Base-by-base conservation (phyloP, 768 basidiomycete species). In the Aureoboletus auriporus region DNA sequence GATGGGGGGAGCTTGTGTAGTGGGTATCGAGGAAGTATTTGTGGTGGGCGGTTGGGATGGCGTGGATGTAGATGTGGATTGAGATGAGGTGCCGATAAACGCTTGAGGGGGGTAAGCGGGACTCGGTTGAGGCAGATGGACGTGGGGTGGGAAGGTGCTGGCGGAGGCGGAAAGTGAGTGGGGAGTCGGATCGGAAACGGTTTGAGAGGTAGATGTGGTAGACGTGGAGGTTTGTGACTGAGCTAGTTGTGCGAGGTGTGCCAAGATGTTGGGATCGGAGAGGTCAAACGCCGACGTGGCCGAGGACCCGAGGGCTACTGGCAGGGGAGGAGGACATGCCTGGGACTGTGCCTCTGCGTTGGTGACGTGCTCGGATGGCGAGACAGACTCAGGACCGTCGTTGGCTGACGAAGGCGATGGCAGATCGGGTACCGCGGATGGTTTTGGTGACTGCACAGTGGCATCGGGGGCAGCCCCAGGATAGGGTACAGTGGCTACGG, bases 211-310 rank as follows among this genome's bases (percentile, higher is more conserved):
- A 26, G 34, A 4, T 44, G 5, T 26, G 44, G 5, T 11, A 26
- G 34, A 4, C 42, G 5, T 26, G 45, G 57, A 6, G 38, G 17
- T 11, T 37, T 56, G 61, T 2, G 46, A 30, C 40, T 64, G 62
- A 3, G 51, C 47, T 9, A 59, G 42, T 31, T 66, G 63, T 31
- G 48, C 56, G 8, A 68, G 46, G 20, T 61, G 64, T 1, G 51
- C 54, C 4, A 68, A 20, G 34, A 61, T 37, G 23, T 17, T 48
- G 0, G 61, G 66, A 46, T 66, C 66, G 4, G 59, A 52, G 1
- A 56, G 27, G 42, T 68, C 64, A 14, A 61, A 16, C 1, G 42
- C 43, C 5, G 30, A 10, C 31, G 12, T 23, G 10, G 31, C 9
- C 9, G 29, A 28, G 26, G 27, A 36, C 36, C 34, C 31, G 20